Evolutionary conservation across 441 rosid genomes (phyloP), one percentile per base, ranked within the genome.

Genomic region (Croton setiger): DNA sequence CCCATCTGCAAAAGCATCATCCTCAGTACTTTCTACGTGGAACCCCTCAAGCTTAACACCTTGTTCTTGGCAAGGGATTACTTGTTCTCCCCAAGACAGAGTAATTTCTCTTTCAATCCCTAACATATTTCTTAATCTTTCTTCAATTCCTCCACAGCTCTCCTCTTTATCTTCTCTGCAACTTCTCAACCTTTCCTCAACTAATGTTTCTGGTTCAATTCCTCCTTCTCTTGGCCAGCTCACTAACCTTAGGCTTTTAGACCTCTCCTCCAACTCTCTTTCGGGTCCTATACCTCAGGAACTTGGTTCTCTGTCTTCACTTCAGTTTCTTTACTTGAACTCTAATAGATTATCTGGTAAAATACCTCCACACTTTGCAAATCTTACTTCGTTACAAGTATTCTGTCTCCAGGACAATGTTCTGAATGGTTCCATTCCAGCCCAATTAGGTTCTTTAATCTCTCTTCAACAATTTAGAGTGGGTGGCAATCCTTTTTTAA

Each of bases 201-300:
- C 92, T 27, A 91, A 93, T 67, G 78, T 93, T 69, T 93, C 98
- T 43, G 98, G 98, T 37, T 27, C 82, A 41, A 91, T 93, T 81
- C 97, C 97, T 73, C 76, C 93, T 72, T 84, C 95, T 0, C 83
- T 89, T 56, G 96, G 96, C 59, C 79, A 73, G 63, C 88, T 93
- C 37, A 79, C 81, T 27, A 78, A 77, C 59, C 88, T 93, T 52
- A 85, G 87, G 75, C 95, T 91, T 44, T 75, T 93, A 3, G 98
- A 93, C 88, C 88, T 93, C 69, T 93, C 98, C 69, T 89, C 91
- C 5, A 93, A 93, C 95, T 78, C 96, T 68, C 90, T 93, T 67
- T 72, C 82, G 0, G 97, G 97, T 31, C 31, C 87, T 60, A 83
- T 93, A 56, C 95, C 98, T 15, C 76, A 66, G 55, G 87, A 88